A percentile compares a stretch with the other conserved stretches of the same genome.
phyloP scores from a whole-genome alignment of 306 rosid genomes.

The Alnus rubra region DNA sequence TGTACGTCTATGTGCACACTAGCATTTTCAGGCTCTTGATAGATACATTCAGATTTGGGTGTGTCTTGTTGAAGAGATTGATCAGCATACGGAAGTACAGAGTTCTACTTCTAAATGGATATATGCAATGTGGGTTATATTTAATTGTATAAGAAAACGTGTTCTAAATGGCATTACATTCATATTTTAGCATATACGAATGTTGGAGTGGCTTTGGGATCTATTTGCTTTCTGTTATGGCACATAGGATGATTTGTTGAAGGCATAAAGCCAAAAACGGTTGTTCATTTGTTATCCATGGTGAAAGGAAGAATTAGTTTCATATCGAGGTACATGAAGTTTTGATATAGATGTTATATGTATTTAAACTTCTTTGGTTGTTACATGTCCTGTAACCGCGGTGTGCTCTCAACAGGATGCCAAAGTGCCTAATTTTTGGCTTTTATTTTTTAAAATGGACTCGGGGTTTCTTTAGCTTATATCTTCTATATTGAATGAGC shows the following conservation, averaged over 20 bases:
- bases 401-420: background rate
- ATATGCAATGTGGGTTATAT: background rate
- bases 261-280: background rate
- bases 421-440: background rate
- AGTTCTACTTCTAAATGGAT: background rate
- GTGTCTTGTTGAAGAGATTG: too few relatives aligned
- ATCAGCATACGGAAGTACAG: too few relatives aligned
- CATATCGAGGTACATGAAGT: background rate
- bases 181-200: background rate
- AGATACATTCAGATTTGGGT: conserved; percentile 2
- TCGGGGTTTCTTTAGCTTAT: background rate
- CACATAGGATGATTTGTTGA: background rate
- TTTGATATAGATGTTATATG: background rate
- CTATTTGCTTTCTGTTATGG: background rate
- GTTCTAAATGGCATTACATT: background rate
- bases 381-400: background rate
- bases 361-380: background rate
- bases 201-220: background rate
- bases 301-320: background rate
- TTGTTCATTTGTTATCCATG: background rate
- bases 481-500: too few relatives aligned
- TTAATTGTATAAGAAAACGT: background rate
- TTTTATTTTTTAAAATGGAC: too few relatives aligned
- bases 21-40: background rate
- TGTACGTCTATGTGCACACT: background rate